Base-by-base conservation (phyloP, 2,329 filamentous ascomycete genomes). In the Plenodomus lindquistii region DNA sequence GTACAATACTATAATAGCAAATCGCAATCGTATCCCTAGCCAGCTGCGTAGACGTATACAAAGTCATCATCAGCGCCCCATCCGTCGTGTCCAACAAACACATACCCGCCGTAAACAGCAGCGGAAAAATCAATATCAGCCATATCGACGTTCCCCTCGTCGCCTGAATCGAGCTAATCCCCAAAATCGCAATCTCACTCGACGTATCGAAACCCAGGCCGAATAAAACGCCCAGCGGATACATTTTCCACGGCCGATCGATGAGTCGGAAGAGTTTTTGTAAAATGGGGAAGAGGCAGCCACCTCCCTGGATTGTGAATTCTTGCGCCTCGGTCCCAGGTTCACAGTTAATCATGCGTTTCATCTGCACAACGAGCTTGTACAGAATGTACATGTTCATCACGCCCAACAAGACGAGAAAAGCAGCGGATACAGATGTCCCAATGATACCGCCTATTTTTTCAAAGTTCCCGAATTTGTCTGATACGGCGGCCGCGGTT, bases 191-290 rank as follows among this genome's bases (percentile, higher is more conserved):
- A 63, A 97, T 89, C 71, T 99, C 93, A 7, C 90, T 96, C 35
- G 89, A 95, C 0, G 94, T 97, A 69, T 97, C 94, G 69, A 99
- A 97, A 0, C 93, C 94, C 0, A 97, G 79, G 0, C 93, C 94
- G 47, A 79, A 97, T 4, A 97, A 76, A 0, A 97, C 80, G 0
- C 93, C 93, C 0, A 96, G 77, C 0, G 91, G 91, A 59, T 95
- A 94, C 91, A 96, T 96, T 72, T 97, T 97, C 93, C 93, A 97
- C 0, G 89, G 88, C 4, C 77, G 73, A 59, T 86, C 80, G 60
- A 86, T 82, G 19, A 95, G 76, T 36, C 83, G 85, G 73, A 97
- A 97, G 52, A 95, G 79, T 52, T 79, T 83, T 48, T 87, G 85
- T 44, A 97, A 83, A 1, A 94, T 67, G 1, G 78, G 77, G 20